Evolutionary conservation across 768 basidiomycete species (phyloP), one percentile per base, ranked within the genome.

Genomic region (Agaricus subrufescens): DNA sequence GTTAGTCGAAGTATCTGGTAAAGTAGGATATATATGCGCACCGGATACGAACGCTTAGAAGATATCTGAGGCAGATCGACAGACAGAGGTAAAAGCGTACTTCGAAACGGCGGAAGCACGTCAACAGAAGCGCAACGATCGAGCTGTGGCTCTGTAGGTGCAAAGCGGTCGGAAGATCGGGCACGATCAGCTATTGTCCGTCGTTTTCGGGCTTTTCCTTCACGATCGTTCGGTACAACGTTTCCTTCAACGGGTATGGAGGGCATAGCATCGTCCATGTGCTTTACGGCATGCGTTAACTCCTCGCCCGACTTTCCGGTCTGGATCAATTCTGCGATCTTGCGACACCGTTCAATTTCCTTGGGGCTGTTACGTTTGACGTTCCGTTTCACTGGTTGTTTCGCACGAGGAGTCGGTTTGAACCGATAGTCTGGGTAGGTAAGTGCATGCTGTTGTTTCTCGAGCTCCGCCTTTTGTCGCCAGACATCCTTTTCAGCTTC

Each of bases 401-500:
- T 74, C 4, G 71, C 60, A 6, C 81, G 77, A 9, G 67, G 62
- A 31, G 67, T 66, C 4, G 83, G 83, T 25, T 70, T 68, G 69
- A 81, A 86, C 10, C 77, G 76, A 61, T 86, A 86, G 58, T 73
- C 70, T 12, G 84, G 83, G 59, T 84, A 76, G 50, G 71, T 74
- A 19, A 66, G 59, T 1, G 67, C 65, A 58, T 85, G 84, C 37
- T 76, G 73, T 3, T 68, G 55, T 62, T 84, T 83, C 63, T 81
- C 83, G 11, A 73, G 65, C 23, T 77, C 74, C 2, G 84, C 83
- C 65, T 72, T 77, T 57, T 69, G 65, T 29, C 74, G 73, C 77
- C 78, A 86, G n/a, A 72, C 60, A 46, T 71, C 67, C 62, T 82
- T 84, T 50, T 83, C 78, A 1, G 67, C 59, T 23, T 79, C 77